phyloP scores from a whole-genome alignment of 176 grass and related monocot genomes.

The Avena atlantica region DNA sequence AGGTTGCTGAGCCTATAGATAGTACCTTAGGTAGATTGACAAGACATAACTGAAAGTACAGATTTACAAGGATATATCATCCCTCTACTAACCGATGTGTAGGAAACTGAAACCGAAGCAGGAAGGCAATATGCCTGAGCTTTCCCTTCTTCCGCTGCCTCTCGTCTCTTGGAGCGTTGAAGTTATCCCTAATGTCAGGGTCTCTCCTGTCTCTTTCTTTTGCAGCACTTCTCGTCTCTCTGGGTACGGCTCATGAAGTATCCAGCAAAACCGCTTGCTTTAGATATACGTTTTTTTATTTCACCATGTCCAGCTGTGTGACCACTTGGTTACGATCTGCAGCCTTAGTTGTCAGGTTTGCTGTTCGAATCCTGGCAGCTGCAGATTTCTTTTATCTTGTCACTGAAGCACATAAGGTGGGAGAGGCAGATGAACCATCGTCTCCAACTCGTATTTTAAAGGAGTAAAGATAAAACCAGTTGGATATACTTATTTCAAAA shows the following conservation, averaged over 20 bases:
- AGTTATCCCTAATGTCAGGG: background rate
- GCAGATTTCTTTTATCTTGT: background rate
- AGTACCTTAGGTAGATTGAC: background rate
- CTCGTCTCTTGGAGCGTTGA: background rate
- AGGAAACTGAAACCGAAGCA: background rate
- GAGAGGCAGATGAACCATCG: background rate
- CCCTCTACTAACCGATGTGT: background rate
- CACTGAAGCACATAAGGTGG: background rate
- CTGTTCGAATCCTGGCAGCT: background rate
- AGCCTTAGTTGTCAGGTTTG: background rate
- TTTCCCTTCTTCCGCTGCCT: background rate
- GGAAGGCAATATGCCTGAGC: background rate
- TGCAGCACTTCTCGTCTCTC: background rate
- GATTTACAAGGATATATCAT: background rate
- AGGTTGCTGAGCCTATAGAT: background rate
- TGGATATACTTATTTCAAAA: background rate
- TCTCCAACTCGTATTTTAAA: background rate
- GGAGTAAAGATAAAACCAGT: background rate
- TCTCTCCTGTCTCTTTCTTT: background rate
- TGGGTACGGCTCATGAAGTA: background rate
- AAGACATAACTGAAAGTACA: background rate
- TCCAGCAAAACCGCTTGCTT: slow-evolving; percentile 5
- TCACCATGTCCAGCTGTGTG: background rate
- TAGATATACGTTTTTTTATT: background rate
- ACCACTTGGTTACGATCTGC: background rate